Evolutionary conservation across 2,329 filamentous ascomycete genomes (phyloP).

Genomic region (Cladosporium colombiae): DNA sequence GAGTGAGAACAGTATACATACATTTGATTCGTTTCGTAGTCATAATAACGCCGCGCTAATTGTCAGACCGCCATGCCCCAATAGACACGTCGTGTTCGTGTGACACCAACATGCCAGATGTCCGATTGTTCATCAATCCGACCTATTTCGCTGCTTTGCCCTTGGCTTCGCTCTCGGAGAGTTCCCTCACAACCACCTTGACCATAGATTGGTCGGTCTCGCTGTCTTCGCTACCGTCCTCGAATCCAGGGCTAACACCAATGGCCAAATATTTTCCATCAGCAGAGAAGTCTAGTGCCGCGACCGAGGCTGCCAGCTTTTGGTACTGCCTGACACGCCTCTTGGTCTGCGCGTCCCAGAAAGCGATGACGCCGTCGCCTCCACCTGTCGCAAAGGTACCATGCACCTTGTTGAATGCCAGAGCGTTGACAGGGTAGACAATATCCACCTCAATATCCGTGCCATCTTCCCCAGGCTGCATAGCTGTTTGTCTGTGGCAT

Average conservation of each 20-base stretch:
- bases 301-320: constrained; percentile 76
- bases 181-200: constrained; percentile 77
- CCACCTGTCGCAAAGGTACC: constrained; percentile 89
- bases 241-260: constrained; percentile 81
- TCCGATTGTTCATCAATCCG: neutral
- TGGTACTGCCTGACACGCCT: constrained; percentile 86
- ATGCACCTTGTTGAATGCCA: constrained; percentile 79
- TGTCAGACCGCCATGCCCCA: neutral
- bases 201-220: constrained; percentile 67
- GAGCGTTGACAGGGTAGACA: constrained; percentile 87
- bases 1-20: neutral
- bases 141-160: constrained; percentile 70
- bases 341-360: constrained; percentile 93
- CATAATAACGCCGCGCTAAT: constrained; percentile 19
- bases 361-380: constrained; percentile 84
- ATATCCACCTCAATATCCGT: constrained; percentile 65
- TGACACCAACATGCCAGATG: neutral
- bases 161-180: constrained; percentile 85
- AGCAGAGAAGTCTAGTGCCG: constrained; percentile 72
- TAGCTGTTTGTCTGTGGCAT: constrained; percentile 79
- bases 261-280: constrained; percentile 79
- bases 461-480: constrained; percentile 49
- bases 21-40: neutral
- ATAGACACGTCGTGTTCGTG: neutral
- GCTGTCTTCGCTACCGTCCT: constrained; percentile 82